Base-by-base conservation (phyloP, 805 yeast species). In the Groenewaldozyma salmanticensis region DNA sequence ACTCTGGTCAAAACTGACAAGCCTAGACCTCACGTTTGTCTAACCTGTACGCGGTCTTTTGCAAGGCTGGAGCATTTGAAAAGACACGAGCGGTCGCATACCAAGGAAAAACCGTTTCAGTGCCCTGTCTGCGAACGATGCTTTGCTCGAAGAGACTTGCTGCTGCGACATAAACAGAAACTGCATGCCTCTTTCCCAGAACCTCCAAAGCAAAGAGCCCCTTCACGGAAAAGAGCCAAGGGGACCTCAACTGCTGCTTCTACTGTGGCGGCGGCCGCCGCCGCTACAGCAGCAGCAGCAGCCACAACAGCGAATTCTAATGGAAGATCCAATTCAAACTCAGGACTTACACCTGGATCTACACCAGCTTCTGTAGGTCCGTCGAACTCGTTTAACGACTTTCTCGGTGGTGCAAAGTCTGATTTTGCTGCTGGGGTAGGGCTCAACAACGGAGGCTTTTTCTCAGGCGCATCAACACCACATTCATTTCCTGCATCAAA, bases 121-220 rank as follows among this genome's bases (percentile, higher is more conserved):
- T 90, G 98, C 64, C 94, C 94, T 2, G 88, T 88, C 5, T 90
- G 97, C 62, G 96, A 95, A 27, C 76, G 97, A 38, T 83, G 95
- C 57, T 90, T 92, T 65, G 96, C 97, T 3, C 69, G 98, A 42
- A 67, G 96, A 4, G 71, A 67, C 42, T 52, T 67, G 42, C 52
- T 92, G 21, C 70, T 92, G 41, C 73, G 98, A 45, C 98, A 92
- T 66, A 95, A 86, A 64, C 96, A 87, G 62, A 92, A 92, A 57
- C 72, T 92, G 27, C 98, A 92, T 38, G 65, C 64, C 1, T 45
- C 56, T 11, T 58, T 60, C 42, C 52, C 61, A 4, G 60, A 58
- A 31, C 40, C 49, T 20, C 45, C 49, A 6, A 40, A 38, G 31
- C 38, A 45, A 27, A 16, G 42, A 38, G 43, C 15, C 37, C 21